These are phyloP conservation scores for Rubia tinctorum DNA, from an alignment of 305 asterid genomes.

Conservation along the genomic window DNA sequence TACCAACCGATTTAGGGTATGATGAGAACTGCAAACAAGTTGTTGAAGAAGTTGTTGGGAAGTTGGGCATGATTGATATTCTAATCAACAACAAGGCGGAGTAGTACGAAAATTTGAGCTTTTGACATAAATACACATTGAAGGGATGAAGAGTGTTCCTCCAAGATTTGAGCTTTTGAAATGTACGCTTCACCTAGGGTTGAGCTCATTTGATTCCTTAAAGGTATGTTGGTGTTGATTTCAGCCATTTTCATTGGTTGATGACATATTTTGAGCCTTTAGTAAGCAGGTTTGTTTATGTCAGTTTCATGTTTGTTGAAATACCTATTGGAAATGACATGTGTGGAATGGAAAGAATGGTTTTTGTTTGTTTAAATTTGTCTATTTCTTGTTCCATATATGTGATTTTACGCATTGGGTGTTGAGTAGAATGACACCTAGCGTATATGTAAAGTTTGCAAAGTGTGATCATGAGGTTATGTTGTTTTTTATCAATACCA, in stretches of 20 bases:
- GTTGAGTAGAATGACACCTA: no score
- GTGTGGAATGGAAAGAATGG: no score
- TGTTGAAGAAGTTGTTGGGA: constrained; percentile 54
- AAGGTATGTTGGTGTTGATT: neutral
- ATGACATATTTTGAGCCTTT: neutral
- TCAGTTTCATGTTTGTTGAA: neutral
- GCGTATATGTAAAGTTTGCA: no score
- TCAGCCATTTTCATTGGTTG: neutral
- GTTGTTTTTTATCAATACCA: no score
- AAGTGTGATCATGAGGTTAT: no score
- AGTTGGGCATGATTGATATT: constrained; percentile 53
- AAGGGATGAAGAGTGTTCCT: neutral
- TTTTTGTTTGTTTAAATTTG: neutral
- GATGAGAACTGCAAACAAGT: constrained; percentile 69
- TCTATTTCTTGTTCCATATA: no score
- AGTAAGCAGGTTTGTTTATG: neutral
- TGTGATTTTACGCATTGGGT: no score
- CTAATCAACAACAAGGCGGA: constrained; percentile 80
- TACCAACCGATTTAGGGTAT: constrained; percentile 60
- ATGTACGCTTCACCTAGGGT: neutral
- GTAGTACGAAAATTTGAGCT: constrained; percentile 58
- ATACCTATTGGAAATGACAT: neutral
- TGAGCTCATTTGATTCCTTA: neutral
- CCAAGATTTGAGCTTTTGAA: neutral
- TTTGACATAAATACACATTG: no score